Conservation (phyloP, 2,329 filamentous ascomycete species). For the Pezicula radicicola region DNA sequence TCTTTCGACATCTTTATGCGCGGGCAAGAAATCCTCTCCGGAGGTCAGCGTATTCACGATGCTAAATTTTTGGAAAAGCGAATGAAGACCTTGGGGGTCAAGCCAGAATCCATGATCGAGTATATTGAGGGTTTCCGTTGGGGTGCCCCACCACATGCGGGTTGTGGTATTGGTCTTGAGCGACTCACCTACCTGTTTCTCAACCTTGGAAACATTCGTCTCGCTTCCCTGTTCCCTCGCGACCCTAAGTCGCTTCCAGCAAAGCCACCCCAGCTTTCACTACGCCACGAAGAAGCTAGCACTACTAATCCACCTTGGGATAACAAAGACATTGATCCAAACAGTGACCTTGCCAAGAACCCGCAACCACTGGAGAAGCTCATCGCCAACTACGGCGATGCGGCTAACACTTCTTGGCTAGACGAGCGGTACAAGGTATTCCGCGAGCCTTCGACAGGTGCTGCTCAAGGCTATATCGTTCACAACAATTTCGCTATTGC, state of each 20-base stretch:
- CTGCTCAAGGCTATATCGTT: constrained; percentile 79
- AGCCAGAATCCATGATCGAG: constrained; percentile 81
- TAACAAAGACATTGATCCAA: constrained; percentile 35
- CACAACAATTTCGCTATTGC: constrained; percentile 77
- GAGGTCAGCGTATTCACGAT: constrained; percentile 90
- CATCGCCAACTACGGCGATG: constrained; percentile 93
- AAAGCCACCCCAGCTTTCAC: constrained; percentile 54
- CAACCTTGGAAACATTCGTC: constrained; percentile 82
- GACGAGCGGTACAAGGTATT: constrained; percentile 87
- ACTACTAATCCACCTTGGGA: constrained; percentile 70
- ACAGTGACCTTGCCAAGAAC: constrained; percentile 45
- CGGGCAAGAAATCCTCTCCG: constrained; percentile 88
- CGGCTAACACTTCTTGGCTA: constrained; percentile 90
- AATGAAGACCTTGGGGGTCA: constrained; percentile 73
- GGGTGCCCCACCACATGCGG: constrained; percentile 85
- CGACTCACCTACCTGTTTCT: constrained; percentile 84
- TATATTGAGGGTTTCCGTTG: constrained; percentile 87
- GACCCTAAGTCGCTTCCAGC: constrained; percentile 84
- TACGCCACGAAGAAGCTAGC: constrained; percentile 86
- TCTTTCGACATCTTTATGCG: constrained; percentile 95
- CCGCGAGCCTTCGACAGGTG: constrained; percentile 76
- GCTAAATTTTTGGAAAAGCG: constrained; percentile 69
- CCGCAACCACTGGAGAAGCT: constrained; percentile 79
- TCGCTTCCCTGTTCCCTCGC: constrained; percentile 82
- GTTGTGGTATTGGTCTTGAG: constrained; percentile 86